Conservation (phyloP, 108 stramenopile species). For the Poteriospumella lacustris region DNA sequence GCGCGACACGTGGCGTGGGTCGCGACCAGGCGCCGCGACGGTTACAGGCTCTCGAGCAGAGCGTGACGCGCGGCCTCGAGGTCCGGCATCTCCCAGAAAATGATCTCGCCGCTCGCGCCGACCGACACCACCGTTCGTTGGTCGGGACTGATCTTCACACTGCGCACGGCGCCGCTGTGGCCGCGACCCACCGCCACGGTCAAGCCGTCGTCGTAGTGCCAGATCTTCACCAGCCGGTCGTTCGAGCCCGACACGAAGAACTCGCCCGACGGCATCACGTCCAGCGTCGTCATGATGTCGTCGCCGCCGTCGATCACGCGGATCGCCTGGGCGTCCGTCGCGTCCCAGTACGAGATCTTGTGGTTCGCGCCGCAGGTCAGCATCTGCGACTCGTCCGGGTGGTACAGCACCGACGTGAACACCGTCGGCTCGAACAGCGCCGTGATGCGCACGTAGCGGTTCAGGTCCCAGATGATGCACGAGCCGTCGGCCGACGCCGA, state of each 20-base stretch:
- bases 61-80: neutral
- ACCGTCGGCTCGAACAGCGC: slow-evolving; percentile 75
- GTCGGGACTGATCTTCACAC: slow-evolving; percentile 64
- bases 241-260: slow-evolving; percentile 65
- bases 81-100: slow-evolving; percentile 60
- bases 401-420: slow-evolving; percentile 64
- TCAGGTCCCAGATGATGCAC: slow-evolving; percentile 78
- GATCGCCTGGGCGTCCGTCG: slow-evolving; percentile 68
- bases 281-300: slow-evolving; percentile 63
- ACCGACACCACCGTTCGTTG: slow-evolving; percentile 62
- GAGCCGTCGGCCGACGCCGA: slow-evolving; percentile 73
- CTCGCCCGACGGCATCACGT: slow-evolving; percentile 62
- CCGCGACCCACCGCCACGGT: slow-evolving; percentile 58
- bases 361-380: slow-evolving; percentile 73
- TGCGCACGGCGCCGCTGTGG: slow-evolving; percentile 64
- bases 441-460: slow-evolving; percentile 59
- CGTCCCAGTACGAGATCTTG: slow-evolving; percentile 82
- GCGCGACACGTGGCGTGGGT: no score
- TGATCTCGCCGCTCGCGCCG: slow-evolving; percentile 72
- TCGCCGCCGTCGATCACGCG: slow-evolving; percentile 73
- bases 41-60: no score
- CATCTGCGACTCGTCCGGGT: slow-evolving; percentile 79
- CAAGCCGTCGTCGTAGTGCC: slow-evolving; percentile 76
- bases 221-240: slow-evolving; percentile 71
- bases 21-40: no score